Evolutionary conservation across 257 asterid genomes (phyloP).

Genomic region (Schizonepeta tenuifolia): DNA sequence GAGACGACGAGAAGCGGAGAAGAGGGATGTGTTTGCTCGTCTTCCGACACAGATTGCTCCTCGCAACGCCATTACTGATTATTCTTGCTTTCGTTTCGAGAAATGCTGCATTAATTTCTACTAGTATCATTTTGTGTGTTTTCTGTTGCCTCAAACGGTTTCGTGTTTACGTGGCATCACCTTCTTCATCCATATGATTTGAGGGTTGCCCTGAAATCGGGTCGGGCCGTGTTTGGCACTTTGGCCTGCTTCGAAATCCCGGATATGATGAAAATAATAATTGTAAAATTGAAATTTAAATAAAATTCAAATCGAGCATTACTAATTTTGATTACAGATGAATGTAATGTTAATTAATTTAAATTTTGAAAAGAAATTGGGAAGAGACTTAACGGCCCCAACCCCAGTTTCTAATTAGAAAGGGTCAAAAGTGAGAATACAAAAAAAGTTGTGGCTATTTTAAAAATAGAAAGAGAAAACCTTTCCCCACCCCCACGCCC

Average conservation of each 20-base stretch:
- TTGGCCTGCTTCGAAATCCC: too few species aligned
- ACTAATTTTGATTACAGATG: too few species aligned
- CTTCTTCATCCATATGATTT: constrained; percentile 40
- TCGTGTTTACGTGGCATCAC: constrained; percentile 55
- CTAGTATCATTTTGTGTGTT: not conserved
- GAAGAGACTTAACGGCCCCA: too few species aligned
- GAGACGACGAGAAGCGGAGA: constrained; percentile 41
- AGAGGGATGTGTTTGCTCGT: constrained; percentile 42
- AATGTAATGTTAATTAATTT: too few species aligned
- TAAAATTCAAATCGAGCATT: too few species aligned
- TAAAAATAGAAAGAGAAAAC: constrained; percentile 12
- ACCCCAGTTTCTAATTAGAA: too few species aligned
- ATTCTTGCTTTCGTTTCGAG: constrained; percentile 3
- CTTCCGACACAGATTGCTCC: constrained; percentile 50
- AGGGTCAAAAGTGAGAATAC: constrained; percentile 14
- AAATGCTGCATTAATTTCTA: not conserved
- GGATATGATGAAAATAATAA: too few species aligned
- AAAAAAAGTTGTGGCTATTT: not conserved
- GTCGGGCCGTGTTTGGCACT: constrained; percentile 17
- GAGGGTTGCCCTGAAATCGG: not conserved
- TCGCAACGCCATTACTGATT: constrained; percentile 55
- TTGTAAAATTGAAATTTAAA: too few species aligned
- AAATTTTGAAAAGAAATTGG: too few species aligned
- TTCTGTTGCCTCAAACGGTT: constrained; percentile 19
- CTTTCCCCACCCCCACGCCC: not conserved